A percentile compares a stretch with the other conserved stretches of the same genome.
Evolutionary conservation across 257 asterid species (phyloP).

Genomic region (Echium plantagineum): DNA sequence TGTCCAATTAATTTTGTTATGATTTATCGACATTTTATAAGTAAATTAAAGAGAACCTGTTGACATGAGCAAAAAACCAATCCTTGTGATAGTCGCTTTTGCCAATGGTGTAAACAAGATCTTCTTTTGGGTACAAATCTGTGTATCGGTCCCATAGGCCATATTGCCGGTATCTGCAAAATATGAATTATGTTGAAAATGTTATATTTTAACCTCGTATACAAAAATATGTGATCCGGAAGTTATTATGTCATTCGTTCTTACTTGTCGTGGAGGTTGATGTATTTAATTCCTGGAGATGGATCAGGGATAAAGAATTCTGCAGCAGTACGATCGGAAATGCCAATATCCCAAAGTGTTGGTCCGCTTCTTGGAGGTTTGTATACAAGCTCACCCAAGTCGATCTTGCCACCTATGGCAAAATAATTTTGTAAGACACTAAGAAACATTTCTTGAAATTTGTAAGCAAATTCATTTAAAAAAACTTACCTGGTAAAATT

Average conservation of each 20-base stretch:
- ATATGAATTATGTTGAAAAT: no score
- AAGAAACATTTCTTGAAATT: no score
- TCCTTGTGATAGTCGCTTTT: neutral
- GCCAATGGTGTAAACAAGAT: neutral
- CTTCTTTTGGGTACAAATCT: neutral
- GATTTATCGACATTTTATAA: no score
- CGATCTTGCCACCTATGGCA: neutral
- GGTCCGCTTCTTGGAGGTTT: neutral
- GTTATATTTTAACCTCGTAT: no score
- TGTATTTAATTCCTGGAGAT: neutral
- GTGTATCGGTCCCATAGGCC: neutral
- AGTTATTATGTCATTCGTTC: no score
- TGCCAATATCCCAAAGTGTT: neutral
- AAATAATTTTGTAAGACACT: no score
- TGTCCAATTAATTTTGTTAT: no score
- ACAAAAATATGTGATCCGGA: no score
- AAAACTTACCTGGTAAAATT: conserved; percentile 1
- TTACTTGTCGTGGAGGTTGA: no score
- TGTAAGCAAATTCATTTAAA: no score
- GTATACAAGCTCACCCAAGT: neutral
- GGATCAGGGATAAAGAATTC: neutral
- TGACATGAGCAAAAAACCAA: neutral
- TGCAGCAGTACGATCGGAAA: neutral
- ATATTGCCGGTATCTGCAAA: neutral
- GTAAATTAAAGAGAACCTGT: neutral